Evolutionary conservation across 495 filamentous ascomycete genomes (phyloP).

Genomic region (Aspergillus olivimuriae): DNA sequence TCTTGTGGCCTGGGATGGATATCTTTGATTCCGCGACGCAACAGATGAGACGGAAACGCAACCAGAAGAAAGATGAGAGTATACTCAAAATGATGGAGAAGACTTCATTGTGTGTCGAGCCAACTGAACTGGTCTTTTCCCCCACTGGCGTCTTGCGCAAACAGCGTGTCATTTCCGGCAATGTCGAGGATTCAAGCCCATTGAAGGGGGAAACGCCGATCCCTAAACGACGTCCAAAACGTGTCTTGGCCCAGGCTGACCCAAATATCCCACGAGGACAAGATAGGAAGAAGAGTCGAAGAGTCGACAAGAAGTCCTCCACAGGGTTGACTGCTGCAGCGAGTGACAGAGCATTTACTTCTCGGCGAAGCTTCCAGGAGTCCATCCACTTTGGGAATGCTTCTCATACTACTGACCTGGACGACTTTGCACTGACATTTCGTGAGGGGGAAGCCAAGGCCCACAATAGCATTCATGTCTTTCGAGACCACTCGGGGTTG

Average conservation of each 20-base stretch:
- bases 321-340: not conserved
- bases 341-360: conserved; percentile 1
- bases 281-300: conserved; percentile 22
- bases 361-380: conserved; percentile 5
- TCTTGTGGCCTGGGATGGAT: conserved; percentile 78
- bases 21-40: conserved; percentile 79
- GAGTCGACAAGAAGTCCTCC: conserved; percentile 8
- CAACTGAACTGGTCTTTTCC: conserved; percentile 64
- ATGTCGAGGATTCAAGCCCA: conserved; percentile 46
- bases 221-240: conserved; percentile 26
- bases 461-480: conserved; percentile 7
- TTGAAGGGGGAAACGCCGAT: conserved; percentile 44
- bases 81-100: conserved; percentile 64
- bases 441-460: too few species aligned
- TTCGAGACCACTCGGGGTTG: conserved; percentile 6
- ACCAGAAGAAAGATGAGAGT: conserved; percentile 76
- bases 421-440: conserved; percentile 26
- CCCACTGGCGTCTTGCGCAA: conserved; percentile 48
- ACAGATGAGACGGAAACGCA: conserved; percentile 70
- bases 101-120: conserved; percentile 60
- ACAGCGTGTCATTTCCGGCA: conserved; percentile 50
- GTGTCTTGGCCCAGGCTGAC: conserved; percentile 22
- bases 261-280: conserved; percentile 25
- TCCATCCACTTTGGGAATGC: conserved; percentile 3
- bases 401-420: conserved; percentile 17